A percentile compares a stretch with the other conserved stretches of the same genome.
phyloP scores from a whole-genome alignment of 345 rosid genomes.

The Nephelium lappaceum region DNA sequence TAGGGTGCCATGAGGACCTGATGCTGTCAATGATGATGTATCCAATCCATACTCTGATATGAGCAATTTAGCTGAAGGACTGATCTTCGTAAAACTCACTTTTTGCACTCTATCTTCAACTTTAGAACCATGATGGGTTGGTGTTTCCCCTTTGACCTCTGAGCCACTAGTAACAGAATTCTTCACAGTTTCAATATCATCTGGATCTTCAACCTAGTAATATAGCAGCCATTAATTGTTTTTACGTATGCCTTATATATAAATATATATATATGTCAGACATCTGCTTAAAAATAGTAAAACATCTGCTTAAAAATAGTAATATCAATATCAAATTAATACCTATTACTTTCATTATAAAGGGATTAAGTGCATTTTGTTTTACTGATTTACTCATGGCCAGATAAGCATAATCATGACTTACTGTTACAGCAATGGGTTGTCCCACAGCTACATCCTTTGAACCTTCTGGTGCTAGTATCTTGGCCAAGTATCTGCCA shows the following conservation, averaged over 20 bases:
- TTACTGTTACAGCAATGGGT: conserved; percentile 67
- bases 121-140: conserved; percentile 45
- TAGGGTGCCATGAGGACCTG: conserved; percentile 84
- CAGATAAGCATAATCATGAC: conserved; percentile 24
- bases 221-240: conserved; percentile 25
- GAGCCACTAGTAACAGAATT: conserved; percentile 49
- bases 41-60: conserved; percentile 83
- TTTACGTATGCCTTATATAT: conserved; percentile 21
- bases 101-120: conserved; percentile 40
- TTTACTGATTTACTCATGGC: neutral
- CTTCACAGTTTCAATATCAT: conserved; percentile 68
- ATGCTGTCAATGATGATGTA: conserved; percentile 68
- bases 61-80: conserved; percentile 85
- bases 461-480: conserved; percentile 68
- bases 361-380: neutral
- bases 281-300: conserved; percentile 5
- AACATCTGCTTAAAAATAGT: too few relatives aligned
- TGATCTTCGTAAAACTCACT: conserved; percentile 68
- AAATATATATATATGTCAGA: neutral
- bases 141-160: conserved; percentile 46
- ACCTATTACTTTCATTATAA: neutral
- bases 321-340: neutral
- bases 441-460: conserved; percentile 73
- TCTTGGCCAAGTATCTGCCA: conserved; percentile 69
- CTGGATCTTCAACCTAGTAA: conserved; percentile 85